Evolutionary conservation across 2,329 filamentous ascomycete genomes (phyloP), one percentile per base, ranked within the genome.

Genomic region (Claviceps citrina): DNA sequence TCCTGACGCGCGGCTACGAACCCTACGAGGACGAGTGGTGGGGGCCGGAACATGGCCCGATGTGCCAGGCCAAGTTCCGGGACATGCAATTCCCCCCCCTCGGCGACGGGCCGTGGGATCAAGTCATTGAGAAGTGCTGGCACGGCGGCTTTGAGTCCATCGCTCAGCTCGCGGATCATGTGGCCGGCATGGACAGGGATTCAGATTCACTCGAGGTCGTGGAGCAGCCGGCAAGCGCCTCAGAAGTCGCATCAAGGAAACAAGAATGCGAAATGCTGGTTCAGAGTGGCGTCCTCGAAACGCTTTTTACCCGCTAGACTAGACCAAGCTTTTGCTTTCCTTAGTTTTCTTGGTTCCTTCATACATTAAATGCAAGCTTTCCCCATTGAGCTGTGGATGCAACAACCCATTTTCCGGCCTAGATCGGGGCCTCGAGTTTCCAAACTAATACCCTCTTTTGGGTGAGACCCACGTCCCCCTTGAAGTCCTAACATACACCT

Each of bases 71-170:
- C 18, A 43, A 42, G 44, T 33, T 46, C 7, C 28, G 40, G 37
- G 38, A 25, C 10, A 46, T 44, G 39, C 31, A 43, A 24, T 36
- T 46, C 38, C 44, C 44, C 1, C n/a, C 3, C 27, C 24, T 44
- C n/a, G 40, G 42, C 15, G 13, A 34, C 12, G 22, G 28, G n/a
- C 34, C 22, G 13, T 42, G 8, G 10, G 44, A 46, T 39, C n/a
- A 16, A 8, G 18, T 46, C 7, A 46, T 46, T 38, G n/a, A 12
- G 8, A 39, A 35, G 31, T 44, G 42, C 31, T 46, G 42, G 40
- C 31, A 46, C 39, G 40, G 37, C 26, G 40, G 31, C 18, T 44
- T 41, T 28, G 35, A 39, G 35, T 39, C 44, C 5, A 37, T 46
- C 19, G 39, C 34, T 16, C 26, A 44, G 15, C 44, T 44, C 24